These are phyloP conservation scores for Hura crepitans DNA, from an alignment of 441 rosid species.

Conservation along the genomic window DNA sequence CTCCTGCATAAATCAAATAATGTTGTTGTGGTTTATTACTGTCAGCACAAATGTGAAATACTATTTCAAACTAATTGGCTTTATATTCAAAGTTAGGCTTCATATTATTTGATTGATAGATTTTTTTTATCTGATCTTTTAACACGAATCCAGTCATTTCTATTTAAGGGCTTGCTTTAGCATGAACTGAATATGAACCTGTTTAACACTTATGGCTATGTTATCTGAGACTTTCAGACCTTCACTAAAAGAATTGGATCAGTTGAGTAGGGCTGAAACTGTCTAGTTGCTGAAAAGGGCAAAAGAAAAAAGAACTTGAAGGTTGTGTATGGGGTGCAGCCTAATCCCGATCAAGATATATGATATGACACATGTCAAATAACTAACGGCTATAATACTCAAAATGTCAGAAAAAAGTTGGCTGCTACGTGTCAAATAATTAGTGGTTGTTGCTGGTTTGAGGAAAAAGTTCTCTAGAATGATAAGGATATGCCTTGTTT, in stretches of 20 bases:
- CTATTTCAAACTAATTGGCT: background rate
- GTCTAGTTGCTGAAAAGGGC: slow-evolving; percentile 30
- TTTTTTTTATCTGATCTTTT: background rate
- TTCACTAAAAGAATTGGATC: slow-evolving; percentile 19
- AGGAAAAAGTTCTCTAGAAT: slow-evolving; percentile 13
- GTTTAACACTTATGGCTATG: slow-evolving; percentile 1
- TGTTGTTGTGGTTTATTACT: slow-evolving; percentile 15
- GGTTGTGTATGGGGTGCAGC: slow-evolving; percentile 24
- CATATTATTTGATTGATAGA: background rate
- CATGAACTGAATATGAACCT: slow-evolving; percentile 10
- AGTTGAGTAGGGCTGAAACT: slow-evolving; percentile 18
- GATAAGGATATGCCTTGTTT: slow-evolving; percentile 34
- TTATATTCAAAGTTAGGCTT: background rate
- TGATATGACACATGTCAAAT: slow-evolving; percentile 22
- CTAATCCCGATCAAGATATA: slow-evolving; percentile 20
- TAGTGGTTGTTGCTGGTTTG: slow-evolving; percentile 21
- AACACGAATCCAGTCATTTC: slow-evolving; percentile 23
- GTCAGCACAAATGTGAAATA: slow-evolving; percentile 14
- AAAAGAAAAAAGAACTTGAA: slow-evolving; percentile 23
- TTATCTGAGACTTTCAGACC: slow-evolving; percentile 18
- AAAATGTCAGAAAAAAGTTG: slow-evolving; percentile 9
- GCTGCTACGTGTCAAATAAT: slow-evolving; percentile 25
- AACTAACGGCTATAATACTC: slow-evolving; percentile 15
- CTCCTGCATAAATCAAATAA: slow-evolving; percentile 54
- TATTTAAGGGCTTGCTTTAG: slow-evolving; percentile 11